phyloP scores from a whole-genome alignment of 208 protist species.

The Leptomonas seymouri region DNA sequence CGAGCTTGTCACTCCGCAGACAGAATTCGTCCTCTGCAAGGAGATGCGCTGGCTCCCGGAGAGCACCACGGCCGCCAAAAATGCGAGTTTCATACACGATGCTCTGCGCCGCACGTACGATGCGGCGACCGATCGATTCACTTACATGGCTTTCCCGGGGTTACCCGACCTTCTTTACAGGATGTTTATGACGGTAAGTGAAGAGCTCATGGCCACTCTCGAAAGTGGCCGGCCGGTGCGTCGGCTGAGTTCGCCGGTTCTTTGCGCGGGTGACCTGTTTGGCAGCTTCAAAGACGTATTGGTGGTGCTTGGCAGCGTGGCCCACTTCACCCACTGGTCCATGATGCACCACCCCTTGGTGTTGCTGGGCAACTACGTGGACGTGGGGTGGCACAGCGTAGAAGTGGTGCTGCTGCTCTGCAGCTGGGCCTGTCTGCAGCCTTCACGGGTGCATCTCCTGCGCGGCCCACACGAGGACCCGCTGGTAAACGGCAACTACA shows the following conservation, averaged over 20 bases:
- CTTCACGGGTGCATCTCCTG: conserved; percentile 76
- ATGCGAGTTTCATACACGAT: conserved; percentile 25
- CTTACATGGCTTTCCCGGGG: conserved; percentile 12
- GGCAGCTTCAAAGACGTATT: conserved; percentile 76
- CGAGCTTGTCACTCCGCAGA: conserved; percentile 26
- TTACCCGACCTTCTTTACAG: conserved; percentile 10
- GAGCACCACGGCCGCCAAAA: background rate
- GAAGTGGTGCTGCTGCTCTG: conserved; percentile 80
- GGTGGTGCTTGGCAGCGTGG: conserved; percentile 41
- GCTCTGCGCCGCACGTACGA: conserved; percentile 29
- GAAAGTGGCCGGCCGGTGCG: conserved; percentile 32
- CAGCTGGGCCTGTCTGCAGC: conserved; percentile 63
- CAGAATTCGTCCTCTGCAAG: background rate
- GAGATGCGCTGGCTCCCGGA: conserved; percentile 4
- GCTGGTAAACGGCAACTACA: conserved; percentile 68
- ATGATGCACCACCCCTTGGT: conserved; percentile 75
- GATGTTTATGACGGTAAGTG: conserved; percentile 14
- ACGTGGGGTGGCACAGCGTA: conserved; percentile 86
- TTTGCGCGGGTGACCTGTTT: conserved; percentile 76
- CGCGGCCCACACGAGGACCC: conserved; percentile 90
- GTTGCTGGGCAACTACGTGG: conserved; percentile 98
- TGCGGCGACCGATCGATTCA: conserved; percentile 16
- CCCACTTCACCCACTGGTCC: conserved; percentile 56
- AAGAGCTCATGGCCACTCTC: conserved; percentile 8
- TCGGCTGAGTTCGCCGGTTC: conserved; percentile 44